These are phyloP conservation scores for Paecilomyces dactylethromorphus DNA, from an alignment of 2,329 filamentous ascomycete species.

Conservation along the genomic window DNA sequence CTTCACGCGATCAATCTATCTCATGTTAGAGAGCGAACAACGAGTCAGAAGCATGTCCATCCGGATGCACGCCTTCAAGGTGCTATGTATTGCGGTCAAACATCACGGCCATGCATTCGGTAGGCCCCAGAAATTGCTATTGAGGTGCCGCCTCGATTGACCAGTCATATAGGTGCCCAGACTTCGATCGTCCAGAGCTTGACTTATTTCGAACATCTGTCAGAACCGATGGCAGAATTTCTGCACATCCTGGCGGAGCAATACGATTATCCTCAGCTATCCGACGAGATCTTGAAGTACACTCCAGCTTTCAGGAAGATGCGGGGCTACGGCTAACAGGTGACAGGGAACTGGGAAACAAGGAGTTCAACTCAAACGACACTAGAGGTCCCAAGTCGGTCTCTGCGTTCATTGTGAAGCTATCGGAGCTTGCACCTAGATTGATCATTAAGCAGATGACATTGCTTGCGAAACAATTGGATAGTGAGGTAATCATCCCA, in stretches of 20 bases:
- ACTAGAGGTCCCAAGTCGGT: conserved; percentile 93
- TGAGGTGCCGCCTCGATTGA: conserved; percentile 11
- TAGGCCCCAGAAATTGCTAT: conserved; percentile 30
- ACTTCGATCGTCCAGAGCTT: conserved; percentile 96
- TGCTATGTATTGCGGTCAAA: conserved; percentile 92
- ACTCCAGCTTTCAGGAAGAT: background rate
- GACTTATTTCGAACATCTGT: conserved; percentile 97
- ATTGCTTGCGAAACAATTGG: conserved; percentile 84
- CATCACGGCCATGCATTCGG: conserved; percentile 96
- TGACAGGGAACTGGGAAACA: conserved; percentile 78
- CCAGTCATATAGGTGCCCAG: conserved; percentile 63
- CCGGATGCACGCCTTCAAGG: conserved; percentile 95
- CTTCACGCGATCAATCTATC: conserved; percentile 86
- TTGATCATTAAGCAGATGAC: conserved; percentile 98
- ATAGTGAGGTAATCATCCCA: conserved; percentile 66
- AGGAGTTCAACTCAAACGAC: conserved; percentile 96
- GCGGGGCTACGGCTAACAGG: conserved; percentile 12
- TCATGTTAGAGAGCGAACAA: conserved; percentile 89
- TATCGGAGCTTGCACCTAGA: conserved; percentile 85
- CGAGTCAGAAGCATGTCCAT: conserved; percentile 83
- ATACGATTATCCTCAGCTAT: conserved; percentile 93
- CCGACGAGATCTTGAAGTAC: conserved; percentile 76
- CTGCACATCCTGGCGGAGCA: conserved; percentile 92
- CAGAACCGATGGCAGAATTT: conserved; percentile 98
- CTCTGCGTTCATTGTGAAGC: conserved; percentile 83